Conservation (phyloP, 1,284 basidiomycete species). For the Trametes polyzona region DNA sequence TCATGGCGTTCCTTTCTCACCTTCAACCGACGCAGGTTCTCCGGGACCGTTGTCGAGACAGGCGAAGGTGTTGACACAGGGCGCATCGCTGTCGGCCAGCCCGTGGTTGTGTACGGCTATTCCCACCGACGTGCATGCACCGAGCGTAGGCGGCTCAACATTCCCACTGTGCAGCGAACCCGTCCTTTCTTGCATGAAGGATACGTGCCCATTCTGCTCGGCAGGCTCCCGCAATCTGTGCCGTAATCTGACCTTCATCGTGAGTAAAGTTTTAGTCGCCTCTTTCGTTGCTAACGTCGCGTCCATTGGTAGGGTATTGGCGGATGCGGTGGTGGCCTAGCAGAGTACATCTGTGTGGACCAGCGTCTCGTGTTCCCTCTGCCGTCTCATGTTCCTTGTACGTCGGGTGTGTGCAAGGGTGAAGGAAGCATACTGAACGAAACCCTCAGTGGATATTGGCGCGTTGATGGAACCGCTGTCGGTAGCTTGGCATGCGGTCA, state of each 20-base stretch:
- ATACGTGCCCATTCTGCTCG: slow-evolving; percentile 20
- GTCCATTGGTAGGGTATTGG: slow-evolving; percentile 22
- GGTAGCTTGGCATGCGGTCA: slow-evolving; percentile 39
- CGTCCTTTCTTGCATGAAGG: slow-evolving; percentile 32
- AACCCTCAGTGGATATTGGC: slow-evolving; percentile 30
- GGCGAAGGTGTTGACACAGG: slow-evolving; percentile 32
- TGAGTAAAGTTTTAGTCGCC: slow-evolving; percentile 3
- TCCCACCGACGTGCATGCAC: not conserved
- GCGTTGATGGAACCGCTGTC: slow-evolving; percentile 39
- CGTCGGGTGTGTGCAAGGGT: not conserved
- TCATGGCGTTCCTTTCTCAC: not conserved
- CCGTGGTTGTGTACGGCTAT: slow-evolving; percentile 35
- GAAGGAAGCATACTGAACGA: not conserved
- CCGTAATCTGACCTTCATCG: slow-evolving; percentile 32
- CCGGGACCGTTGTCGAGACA: slow-evolving; percentile 34
- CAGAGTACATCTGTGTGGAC: slow-evolving; percentile 35
- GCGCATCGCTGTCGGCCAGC: slow-evolving; percentile 29
- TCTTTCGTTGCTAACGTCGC: not conserved
- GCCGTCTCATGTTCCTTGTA: slow-evolving; percentile 21
- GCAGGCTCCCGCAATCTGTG: slow-evolving; percentile 30
- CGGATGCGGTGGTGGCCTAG: slow-evolving; percentile 31
- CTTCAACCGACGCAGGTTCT: slow-evolving; percentile 27
- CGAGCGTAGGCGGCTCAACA: too few relatives aligned
- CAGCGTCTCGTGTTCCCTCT: slow-evolving; percentile 33
- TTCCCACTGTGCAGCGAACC: slow-evolving; percentile 39